Base-by-base conservation (phyloP, 148 eudicot genomes). In the Drosera capensis region DNA sequence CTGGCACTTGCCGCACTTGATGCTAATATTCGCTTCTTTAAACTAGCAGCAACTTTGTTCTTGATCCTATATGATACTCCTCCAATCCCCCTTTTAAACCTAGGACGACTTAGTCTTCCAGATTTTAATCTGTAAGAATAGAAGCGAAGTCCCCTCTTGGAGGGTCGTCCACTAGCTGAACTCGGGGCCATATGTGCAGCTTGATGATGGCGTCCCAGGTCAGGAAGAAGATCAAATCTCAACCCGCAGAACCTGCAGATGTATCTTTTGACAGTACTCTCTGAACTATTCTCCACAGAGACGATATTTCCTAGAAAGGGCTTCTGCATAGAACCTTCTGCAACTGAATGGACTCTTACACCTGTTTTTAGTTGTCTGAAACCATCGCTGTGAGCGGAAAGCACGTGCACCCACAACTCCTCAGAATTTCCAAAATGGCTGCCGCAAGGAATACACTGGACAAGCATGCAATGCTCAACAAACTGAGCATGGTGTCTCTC, bases 181-280 rank as follows among this genome's bases (percentile, higher is more conserved):
- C 34, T 64, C 39, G 78, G 64, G 16, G 71, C 75, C 88, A 73
- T 80, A 66, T 90, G 99, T 64, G 88, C 99, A 51, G 99, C 95
- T 66, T 90, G 99, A 70, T 90, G 95, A 61, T 90, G 99, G 34
- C 93, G 87, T n/a, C 99, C 99, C 45, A 90, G 80, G 61, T 90
- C 99, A 24, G 99, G 99, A 12, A 90, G 69, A 60, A 84, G 75
- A 74, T 90, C 95, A 56, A 90, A 90, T 52, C 65, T 90, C 60
- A 84, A 66, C 30, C 95, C 95, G 68, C 99, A 90, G 62, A 80
- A 75, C 59, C 70, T 73, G 68, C 99, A 90, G 44, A 81, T 68
- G 57, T 46, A 90, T 63, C 64, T 80, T 38, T 71, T 56, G 34
- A 57, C 51, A 39, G 64, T 66, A 36, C 46, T 62, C 54, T 65